Evolutionary conservation across 2,329 filamentous ascomycete species (phyloP).

Genomic region (Monilinia polystroma): DNA sequence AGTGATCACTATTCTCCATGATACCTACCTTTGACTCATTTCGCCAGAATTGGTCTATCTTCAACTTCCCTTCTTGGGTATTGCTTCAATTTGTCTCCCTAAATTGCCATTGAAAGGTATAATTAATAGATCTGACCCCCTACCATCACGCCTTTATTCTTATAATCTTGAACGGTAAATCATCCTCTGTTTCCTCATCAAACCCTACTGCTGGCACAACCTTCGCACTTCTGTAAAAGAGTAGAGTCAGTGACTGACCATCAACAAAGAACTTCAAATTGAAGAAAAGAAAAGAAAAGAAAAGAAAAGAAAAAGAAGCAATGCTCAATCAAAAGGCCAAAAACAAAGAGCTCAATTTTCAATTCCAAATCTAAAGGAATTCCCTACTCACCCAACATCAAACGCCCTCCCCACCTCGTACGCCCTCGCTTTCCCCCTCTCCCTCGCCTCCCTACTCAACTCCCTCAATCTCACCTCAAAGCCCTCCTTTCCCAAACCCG

Average conservation of each 20-base stretch:
- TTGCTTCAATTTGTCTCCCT: neutral
- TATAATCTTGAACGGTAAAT: constrained; percentile 22
- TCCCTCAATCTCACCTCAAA: constrained; percentile 29
- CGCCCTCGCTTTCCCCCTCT: constrained; percentile 20
- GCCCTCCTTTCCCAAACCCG: constrained; percentile 11
- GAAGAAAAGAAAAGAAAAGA: neutral
- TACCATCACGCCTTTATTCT: constrained; percentile 6
- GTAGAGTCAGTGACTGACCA: neutral
- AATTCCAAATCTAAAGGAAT: neutral
- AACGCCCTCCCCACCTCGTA: constrained; percentile 16
- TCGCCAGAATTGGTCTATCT: neutral
- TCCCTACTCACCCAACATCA: neutral
- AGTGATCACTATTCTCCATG: neutral
- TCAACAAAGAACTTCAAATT: neutral
- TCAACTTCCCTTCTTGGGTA: neutral
- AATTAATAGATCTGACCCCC: neutral
- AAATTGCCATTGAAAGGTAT: neutral
- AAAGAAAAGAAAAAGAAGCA: neutral
- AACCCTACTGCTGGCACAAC: constrained; percentile 4
- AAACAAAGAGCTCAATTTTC: neutral
- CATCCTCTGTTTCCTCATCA: constrained; percentile 14
- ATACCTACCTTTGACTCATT: neutral
- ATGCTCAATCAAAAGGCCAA: neutral
- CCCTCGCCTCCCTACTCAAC: constrained; percentile 15
- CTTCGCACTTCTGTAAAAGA: neutral